Conservation (phyloP, 305 asterid genomes). For the Fraxinus sp. region DNA sequence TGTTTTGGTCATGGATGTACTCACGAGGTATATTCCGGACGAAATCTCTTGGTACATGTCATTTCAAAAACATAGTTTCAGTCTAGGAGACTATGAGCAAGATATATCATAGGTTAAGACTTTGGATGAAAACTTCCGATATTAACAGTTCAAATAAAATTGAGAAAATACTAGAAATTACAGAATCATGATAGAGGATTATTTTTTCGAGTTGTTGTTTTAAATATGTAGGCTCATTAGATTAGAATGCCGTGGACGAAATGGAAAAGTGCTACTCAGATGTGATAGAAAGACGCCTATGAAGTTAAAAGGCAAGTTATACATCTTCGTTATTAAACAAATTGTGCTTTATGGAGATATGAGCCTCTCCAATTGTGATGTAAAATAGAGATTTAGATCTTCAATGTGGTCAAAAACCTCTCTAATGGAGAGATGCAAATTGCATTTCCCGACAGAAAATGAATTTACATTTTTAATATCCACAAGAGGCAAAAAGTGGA, state of each 20-base stretch:
- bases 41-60: neutral
- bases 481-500: too few species aligned
- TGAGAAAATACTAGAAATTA: neutral
- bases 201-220: neutral
- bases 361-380: too few species aligned
- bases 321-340: neutral
- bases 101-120: neutral
- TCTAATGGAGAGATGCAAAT: too few species aligned
- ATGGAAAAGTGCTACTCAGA: neutral
- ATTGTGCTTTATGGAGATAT: neutral
- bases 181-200: neutral
- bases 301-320: neutral
- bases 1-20: neutral
- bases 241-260: neutral
- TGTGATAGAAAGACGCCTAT: neutral
- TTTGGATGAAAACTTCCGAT: neutral
- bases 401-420: too few species aligned
- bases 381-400: too few species aligned
- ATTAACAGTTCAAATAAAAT: neutral
- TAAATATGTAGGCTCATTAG: neutral
- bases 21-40: neutral
- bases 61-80: neutral
- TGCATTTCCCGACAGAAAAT: too few species aligned
- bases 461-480: too few species aligned
- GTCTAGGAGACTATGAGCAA: neutral